Evolutionary conservation across 441 rosid genomes (phyloP), one percentile per base, ranked within the genome.

Genomic region (Flueggea neowawraea): DNA sequence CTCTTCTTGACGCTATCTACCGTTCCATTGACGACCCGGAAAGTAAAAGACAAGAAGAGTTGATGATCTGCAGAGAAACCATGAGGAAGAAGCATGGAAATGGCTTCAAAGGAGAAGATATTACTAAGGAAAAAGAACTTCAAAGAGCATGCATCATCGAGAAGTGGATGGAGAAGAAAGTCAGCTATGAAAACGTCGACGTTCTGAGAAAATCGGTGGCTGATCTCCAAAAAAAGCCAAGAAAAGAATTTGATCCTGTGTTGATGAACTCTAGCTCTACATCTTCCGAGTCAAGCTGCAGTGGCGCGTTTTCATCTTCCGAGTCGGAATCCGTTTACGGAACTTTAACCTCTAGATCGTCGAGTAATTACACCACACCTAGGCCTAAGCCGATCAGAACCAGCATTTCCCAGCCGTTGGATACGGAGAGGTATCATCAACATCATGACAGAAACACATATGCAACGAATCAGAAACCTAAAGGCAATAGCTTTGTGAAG

Each of bases 1-100:
- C 83, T 68, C 89, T 94, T 41, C 96, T 94, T 44, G 99, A 94
- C 64, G 80, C 85, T 71, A 91, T 94, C 58, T 94, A 88, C 82
- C 91, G 94, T 53, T 91, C 99, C 49, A 85, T 88, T 54, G 96
- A 89, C 32, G 90, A 82, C 12, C 65, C 75, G 4, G 69, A 74
- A 6, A 73, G 64, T 28, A 48, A 68, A 54, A 61, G 64, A 12
- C 75, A 66, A 9, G 69, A 76, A 15, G 62, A 61, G 65, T 10
- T 70, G 60, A 57, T 59, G 57, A 67, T 66, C 15, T 71, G 73
- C 53, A 58, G 61, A 0, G 80, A 72, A 52, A 50, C 61, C 10
- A 79, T 73, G 28, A 76, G 81, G 62, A 73, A 71, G 70, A 73
- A 65, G 63, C 73, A 72, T 57, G 47, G 67, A 43, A 66, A 73